Conservation (phyloP, 306 rosid genomes). For the Cicer judaicum region DNA sequence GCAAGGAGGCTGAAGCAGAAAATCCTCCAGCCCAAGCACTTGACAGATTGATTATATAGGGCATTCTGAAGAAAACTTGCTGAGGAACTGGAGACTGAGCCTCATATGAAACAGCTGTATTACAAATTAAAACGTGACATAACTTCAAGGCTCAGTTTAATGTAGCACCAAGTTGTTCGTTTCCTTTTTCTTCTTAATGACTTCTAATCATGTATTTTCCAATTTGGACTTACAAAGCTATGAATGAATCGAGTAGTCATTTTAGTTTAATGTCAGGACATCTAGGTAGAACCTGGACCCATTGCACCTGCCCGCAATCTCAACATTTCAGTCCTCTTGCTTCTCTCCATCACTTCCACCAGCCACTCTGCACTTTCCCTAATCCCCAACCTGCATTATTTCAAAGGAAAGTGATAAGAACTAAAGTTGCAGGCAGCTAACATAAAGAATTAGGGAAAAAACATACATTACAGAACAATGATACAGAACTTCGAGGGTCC, state of each 20-base stretch:
- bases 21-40: constrained; percentile 43
- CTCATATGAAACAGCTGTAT: constrained; percentile 38
- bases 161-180: constrained; percentile 36
- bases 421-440: not conserved
- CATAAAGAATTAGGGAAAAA: not conserved
- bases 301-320: constrained; percentile 74
- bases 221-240: constrained; percentile 52
- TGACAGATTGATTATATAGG: constrained; percentile 31
- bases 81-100: constrained; percentile 33
- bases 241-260: constrained; percentile 43
- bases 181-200: constrained; percentile 27
- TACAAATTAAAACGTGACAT: constrained; percentile 35
- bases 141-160: constrained; percentile 39
- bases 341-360: constrained; percentile 95
- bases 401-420: constrained; percentile 3
- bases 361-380: constrained; percentile 91
- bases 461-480: not conserved
- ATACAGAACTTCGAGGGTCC: not conserved
- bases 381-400: constrained; percentile 76
- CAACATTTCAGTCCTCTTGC: constrained; percentile 95
- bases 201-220: constrained; percentile 44
- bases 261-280: constrained; percentile 27
- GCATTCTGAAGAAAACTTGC: constrained; percentile 33
- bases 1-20: constrained; percentile 44
- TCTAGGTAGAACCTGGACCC: constrained; percentile 64